These are phyloP conservation scores for Phellinidium pouzarii DNA, from an alignment of 1,284 basidiomycete species.

Conservation along the genomic window DNA sequence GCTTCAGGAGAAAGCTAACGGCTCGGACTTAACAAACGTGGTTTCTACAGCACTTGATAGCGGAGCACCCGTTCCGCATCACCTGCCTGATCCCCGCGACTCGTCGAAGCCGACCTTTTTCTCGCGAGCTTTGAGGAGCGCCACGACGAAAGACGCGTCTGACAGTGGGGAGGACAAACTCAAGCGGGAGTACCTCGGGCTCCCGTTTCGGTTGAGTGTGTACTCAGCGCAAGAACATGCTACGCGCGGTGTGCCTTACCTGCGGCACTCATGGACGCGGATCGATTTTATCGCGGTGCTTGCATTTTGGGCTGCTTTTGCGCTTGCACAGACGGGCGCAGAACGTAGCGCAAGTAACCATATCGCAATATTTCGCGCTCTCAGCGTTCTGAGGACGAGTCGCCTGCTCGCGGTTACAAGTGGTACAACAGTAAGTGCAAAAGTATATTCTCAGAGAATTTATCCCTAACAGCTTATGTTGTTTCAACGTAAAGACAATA, in stretches of 20 bases:
- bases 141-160: slow-evolving; percentile 2
- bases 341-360: slow-evolving; percentile 63
- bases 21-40: slow-evolving; percentile 19
- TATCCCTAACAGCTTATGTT: slow-evolving; percentile 1
- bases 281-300: slow-evolving; percentile 81
- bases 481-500: slow-evolving; percentile 59
- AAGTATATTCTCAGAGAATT: not conserved
- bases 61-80: slow-evolving; percentile 10
- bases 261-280: slow-evolving; percentile 91
- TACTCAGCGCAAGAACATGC: slow-evolving; percentile 47
- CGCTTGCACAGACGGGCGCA: slow-evolving; percentile 54
- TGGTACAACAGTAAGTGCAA: slow-evolving; percentile 73
- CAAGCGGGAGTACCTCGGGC: slow-evolving; percentile 40
- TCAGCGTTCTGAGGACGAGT: slow-evolving; percentile 83
- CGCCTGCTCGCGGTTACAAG: slow-evolving; percentile 84
- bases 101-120: slow-evolving; percentile 40
- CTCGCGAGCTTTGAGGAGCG: slow-evolving; percentile 25
- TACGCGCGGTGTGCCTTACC: slow-evolving; percentile 68
- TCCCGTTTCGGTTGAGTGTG: slow-evolving; percentile 66
- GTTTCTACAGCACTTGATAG: slow-evolving; percentile 15
- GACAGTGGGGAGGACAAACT: not conserved
- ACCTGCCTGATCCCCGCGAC: slow-evolving; percentile 23
- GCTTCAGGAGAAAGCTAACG: slow-evolving; percentile 9
- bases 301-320: slow-evolving; percentile 79
- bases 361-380: slow-evolving; percentile 83